Conservation (phyloP, 805 yeast species). For the Cyberlindnera mycetangii region DNA sequence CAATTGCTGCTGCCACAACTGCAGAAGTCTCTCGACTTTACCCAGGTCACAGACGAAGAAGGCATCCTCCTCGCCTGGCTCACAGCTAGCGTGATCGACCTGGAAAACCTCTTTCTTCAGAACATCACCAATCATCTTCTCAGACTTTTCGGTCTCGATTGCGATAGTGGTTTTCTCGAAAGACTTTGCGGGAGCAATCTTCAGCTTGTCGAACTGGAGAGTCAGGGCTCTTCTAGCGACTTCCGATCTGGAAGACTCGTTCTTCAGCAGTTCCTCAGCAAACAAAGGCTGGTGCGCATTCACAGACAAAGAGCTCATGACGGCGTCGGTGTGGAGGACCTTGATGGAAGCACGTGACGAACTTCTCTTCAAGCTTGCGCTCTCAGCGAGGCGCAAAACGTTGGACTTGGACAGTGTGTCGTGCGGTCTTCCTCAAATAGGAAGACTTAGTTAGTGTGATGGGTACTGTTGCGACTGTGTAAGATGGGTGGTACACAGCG, state of each 20-base stretch:
- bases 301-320: conserved; percentile 14
- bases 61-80: conserved; percentile 77
- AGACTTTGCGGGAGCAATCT: conserved; percentile 2
- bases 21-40: conserved; percentile 57
- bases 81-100: conserved; percentile 57
- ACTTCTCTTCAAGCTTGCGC: conserved; percentile 23
- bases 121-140: conserved; percentile 37
- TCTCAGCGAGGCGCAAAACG: conserved; percentile 26
- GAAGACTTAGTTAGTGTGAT: neutral
- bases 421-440: neutral
- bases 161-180: conserved; percentile 2
- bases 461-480: conserved; percentile 6
- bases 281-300: conserved; percentile 8
- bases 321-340: conserved; percentile 13
- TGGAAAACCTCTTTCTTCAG: conserved; percentile 37
- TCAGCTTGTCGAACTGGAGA: conserved; percentile 11
- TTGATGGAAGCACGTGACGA: conserved; percentile 3
- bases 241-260: conserved; percentile 12
- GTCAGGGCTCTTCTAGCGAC: conserved; percentile 10
- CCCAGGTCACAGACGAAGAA: conserved; percentile 87
- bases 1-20: conserved; percentile 60
- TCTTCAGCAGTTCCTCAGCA: conserved; percentile 10
- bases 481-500: conserved; percentile 8
- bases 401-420: conserved; percentile 23
- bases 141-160: conserved; percentile 32